Conservation (phyloP, 805 yeast species). For the Saturnispora gosingensis region DNA sequence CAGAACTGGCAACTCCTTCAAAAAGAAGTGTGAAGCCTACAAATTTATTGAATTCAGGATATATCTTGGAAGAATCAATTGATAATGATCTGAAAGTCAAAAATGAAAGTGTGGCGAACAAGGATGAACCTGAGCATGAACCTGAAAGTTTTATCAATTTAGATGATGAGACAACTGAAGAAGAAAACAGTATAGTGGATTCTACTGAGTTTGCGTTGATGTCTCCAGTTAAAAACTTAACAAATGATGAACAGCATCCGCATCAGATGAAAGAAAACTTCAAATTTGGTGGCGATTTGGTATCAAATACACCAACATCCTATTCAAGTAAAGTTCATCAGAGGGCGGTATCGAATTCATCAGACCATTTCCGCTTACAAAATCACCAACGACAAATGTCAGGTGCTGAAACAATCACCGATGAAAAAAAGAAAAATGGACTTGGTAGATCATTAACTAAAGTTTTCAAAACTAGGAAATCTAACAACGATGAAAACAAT, state of each 20-base stretch:
- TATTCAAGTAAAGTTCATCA: neutral
- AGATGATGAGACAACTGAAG: constrained; percentile 13
- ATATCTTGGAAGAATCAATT: constrained; percentile 9
- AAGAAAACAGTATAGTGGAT: constrained; percentile 13
- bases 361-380: neutral
- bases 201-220: neutral
- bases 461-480: constrained; percentile 24
- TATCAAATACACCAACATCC: neutral
- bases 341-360: neutral
- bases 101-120: neutral
- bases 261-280: neutral
- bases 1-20: constrained; percentile 13
- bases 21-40: constrained; percentile 7
- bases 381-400: constrained; percentile 3
- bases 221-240: constrained; percentile 1
- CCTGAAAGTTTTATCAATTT: constrained; percentile 19
- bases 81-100: constrained; percentile 4
- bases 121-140: constrained; percentile 6
- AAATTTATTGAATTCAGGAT: constrained; percentile 7
- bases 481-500: constrained; percentile 12
- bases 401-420: constrained; percentile 43
- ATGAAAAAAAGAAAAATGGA: constrained; percentile 18
- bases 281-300: constrained; percentile 6
- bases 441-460: constrained; percentile 19
- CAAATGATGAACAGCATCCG: neutral